Conservation (phyloP, 2,329 filamentous ascomycete species). For the Zymoseptoria tritici region DNA sequence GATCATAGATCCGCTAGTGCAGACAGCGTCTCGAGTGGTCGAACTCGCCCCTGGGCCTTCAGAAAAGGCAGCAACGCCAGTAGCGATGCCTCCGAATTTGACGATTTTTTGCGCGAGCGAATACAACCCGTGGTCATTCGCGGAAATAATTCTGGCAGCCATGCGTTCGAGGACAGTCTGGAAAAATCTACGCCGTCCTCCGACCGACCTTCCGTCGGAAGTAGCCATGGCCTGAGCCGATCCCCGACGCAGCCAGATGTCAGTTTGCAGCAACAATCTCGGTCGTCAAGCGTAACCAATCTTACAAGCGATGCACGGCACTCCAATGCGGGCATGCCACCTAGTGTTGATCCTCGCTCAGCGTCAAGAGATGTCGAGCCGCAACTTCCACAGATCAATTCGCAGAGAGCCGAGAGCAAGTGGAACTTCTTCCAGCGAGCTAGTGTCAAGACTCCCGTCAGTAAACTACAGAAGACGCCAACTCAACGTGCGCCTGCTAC, state of each 20-base stretch:
- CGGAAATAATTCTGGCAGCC: conserved; percentile 33
- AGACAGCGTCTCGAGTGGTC: conserved; percentile 32
- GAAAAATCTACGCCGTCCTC: background rate
- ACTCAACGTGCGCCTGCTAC: conserved; percentile 6
- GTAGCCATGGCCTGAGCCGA: conserved; percentile 14
- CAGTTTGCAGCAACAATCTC: background rate
- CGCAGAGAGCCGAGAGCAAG: conserved; percentile 30
- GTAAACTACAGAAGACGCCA: conserved; percentile 12
- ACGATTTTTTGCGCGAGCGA: conserved; percentile 40
- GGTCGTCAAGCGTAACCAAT: background rate
- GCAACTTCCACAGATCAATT: conserved; percentile 23
- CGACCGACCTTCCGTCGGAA: conserved; percentile 7
- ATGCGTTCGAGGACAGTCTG: conserved; percentile 4
- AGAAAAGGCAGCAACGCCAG: conserved; percentile 38
- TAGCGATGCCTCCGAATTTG: conserved; percentile 36
- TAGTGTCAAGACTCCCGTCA: conserved; percentile 35
- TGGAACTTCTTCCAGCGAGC: conserved; percentile 55
- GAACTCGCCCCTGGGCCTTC: conserved; percentile 27
- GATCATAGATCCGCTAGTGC: conserved; percentile 41
- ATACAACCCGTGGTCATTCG: conserved; percentile 39
- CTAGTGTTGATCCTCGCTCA: background rate
- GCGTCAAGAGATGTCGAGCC: conserved; percentile 3
- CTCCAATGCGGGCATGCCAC: conserved; percentile 8
- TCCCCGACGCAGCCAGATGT: conserved; percentile 14
- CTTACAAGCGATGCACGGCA: background rate